Evolutionary conservation across 257 asterid genomes (phyloP).

Genomic region (Salvia hispanica): DNA sequence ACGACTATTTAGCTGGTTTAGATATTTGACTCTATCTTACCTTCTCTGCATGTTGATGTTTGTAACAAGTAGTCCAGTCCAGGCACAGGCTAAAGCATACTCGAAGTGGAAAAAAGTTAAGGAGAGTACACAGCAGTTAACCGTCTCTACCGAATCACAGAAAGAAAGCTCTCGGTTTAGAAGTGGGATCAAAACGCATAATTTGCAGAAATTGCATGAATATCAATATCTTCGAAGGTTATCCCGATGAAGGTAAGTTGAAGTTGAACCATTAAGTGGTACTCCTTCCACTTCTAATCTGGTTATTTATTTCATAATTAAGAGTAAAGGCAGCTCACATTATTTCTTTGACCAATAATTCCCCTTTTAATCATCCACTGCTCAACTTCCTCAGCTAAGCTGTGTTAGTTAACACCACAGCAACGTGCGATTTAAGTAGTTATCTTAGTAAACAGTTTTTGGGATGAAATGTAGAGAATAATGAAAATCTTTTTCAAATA

Average conservation of each 20-base stretch:
- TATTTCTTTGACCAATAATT: neutral
- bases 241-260: constrained; percentile 28
- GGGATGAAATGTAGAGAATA: neutral
- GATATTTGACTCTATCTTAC: neutral
- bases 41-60: constrained; percentile 31
- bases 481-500: neutral
- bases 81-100: constrained; percentile 68
- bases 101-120: constrained; percentile 47
- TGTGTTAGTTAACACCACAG: neutral
- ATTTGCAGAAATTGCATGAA: constrained; percentile 53
- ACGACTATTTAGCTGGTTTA: neutral
- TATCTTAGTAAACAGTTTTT: neutral
- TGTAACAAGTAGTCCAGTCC: constrained; percentile 59
- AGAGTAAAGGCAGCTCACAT: neutral
- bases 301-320: constrained; percentile 16
- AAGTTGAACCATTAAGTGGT: constrained; percentile 27
- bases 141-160: constrained; percentile 34
- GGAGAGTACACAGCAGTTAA: constrained; percentile 35
- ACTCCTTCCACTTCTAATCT: constrained; percentile 3
- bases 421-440: neutral
- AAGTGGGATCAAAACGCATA: constrained; percentile 63
- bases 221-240: constrained; percentile 37
- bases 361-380: neutral
- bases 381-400: neutral
- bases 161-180: constrained; percentile 62